Conservation (phyloP, 805 yeast species). For the Candida fluviatilis region DNA sequence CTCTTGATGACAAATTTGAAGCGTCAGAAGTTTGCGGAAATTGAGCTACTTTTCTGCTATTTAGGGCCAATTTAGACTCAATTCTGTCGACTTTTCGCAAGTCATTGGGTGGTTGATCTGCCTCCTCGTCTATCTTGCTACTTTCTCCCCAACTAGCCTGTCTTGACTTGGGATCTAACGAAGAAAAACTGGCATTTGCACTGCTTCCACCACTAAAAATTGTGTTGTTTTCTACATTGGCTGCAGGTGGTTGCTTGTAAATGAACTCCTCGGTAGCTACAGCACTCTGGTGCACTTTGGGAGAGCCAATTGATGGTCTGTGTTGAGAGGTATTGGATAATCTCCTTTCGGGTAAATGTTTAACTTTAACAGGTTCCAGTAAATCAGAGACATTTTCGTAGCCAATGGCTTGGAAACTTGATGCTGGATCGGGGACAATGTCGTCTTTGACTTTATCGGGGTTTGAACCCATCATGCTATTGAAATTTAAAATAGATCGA, state of each 20-base stretch:
- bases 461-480: background rate
- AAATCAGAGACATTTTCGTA: conserved; percentile 16
- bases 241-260: background rate
- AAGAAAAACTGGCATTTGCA: conserved; percentile 9
- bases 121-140: background rate
- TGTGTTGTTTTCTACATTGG: background rate
- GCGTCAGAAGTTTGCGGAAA: conserved; percentile 5
- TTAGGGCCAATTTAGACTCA: background rate
- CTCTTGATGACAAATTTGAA: conserved; percentile 15
- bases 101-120: background rate
- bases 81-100: background rate
- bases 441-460: background rate
- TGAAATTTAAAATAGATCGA: background rate
- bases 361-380: conserved; percentile 29
- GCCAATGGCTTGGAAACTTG: conserved; percentile 32
- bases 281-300: background rate
- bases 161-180: conserved; percentile 13
- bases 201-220: conserved; percentile 1
- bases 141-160: conserved; percentile 1
- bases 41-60: background rate
- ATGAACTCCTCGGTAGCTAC: background rate
- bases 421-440: background rate
- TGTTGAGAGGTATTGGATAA: background rate
- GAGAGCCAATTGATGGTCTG: background rate
- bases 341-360: conserved; percentile 19